Base-by-base conservation (phyloP, 441 rosid genomes). In the Adansonia rubrostipa region DNA sequence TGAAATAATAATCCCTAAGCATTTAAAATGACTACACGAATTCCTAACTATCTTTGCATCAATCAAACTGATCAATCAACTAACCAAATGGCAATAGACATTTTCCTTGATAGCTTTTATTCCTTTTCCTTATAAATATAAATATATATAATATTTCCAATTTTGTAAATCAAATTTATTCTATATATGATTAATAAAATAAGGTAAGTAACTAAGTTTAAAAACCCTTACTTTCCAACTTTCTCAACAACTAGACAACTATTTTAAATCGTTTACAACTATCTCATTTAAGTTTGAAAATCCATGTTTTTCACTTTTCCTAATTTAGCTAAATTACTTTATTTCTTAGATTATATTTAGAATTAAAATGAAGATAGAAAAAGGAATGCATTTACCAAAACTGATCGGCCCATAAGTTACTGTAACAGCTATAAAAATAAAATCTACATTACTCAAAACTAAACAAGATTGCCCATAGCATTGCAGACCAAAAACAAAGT, bases 241-340 rank as follows among this genome's bases (percentile, higher is more conserved):
- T 61, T 10, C 15, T 22, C 24, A 0, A 62, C 36, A 47, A 48
- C 19, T 20, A 68, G n/a, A 44, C 0, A n/a, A 45, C 56, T 45
- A 68, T 6, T 45, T 45, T 5, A 45, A 68, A 67, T 45, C n/a
- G 9, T 50, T 70, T 70, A 70, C 72, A 66, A 9, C 40, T 68
- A 47, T 47, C 9, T 66, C 45, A 44, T 9, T 11, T 69, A 48
- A 69, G 73, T 22, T 48, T 47, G 20, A 3, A 36, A 36, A 64
- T 15, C 69, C 20, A 15, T 7, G 9, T 3, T 15, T 62, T 63
- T 33, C 9, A 33, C 9, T 14, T 40, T 64, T 64, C 47, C 10
- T 15, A 36, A 64, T 36, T 64, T 15, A 64, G 48, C 48, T 15
- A 64, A 14, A 11, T 51, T 3, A 11, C 17, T 33, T 36, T 64